Evolutionary conservation across 768 basidiomycete genomes (phyloP), one percentile per base, ranked within the genome.

Genomic region (Psilocybe sp.): DNA sequence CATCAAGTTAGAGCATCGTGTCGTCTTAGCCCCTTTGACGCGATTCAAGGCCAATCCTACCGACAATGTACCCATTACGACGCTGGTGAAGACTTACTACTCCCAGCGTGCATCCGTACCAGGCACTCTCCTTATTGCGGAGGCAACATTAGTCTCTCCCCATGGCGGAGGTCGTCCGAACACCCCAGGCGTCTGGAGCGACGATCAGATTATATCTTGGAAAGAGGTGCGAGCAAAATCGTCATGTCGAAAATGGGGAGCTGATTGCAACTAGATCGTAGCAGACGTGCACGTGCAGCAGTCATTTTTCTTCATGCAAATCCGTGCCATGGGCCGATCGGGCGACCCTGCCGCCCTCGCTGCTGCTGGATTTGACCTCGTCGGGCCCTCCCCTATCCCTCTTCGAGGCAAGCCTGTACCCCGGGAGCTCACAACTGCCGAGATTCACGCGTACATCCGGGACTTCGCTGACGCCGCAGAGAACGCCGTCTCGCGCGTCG

Each of bases 121-220:
- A 0, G 83, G 83, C 0, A 82, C 78, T 0, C 64, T 86, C 9
- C 64, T 82, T 39, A 73, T 88, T 48, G 64, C 80, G 1, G 84
- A 87, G 62, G 83, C 72, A 0, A 81, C 82, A 2, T 66, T 75
- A 44, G 76, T 87, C 41, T 72, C 77, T 0, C 60, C 64, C 1
- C 56, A 73, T 11, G 81, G 81, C 0, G 80, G 77, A 2, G 83
- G 81, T 1, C 70, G 65, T 35, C 44, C 50, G 1, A 64, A 80
- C 48, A 73, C 77, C 0, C 87, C 87, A 1, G 87, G 87, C 0
- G 79, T 88, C 47, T 88, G 78, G 72, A 80, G 62, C 14, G 62
- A 75, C 2, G 80, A 76, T 16, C 88, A 92, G 54, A 74, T 83
- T 32, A 56, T 49, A 0, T 77, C 65, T 0, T 87, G 84, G 85